Conservation (phyloP, 768 basidiomycete species). For the Peribolospora kevripleyi region DNA sequence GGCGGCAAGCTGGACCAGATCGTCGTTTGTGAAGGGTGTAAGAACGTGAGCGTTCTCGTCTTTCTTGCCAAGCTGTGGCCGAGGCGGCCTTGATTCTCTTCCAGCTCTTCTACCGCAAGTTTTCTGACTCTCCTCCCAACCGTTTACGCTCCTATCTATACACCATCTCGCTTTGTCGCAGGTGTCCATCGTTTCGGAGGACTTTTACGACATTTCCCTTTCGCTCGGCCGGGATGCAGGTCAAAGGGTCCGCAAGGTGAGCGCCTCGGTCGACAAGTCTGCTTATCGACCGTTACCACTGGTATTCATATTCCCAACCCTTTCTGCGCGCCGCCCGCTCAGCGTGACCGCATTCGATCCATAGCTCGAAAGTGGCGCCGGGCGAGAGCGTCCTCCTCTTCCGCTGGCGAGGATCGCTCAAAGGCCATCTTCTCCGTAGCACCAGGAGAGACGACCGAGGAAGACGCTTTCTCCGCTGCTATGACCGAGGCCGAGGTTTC, state of each 20-base stretch:
- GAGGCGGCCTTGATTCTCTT: not conserved
- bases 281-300: not conserved
- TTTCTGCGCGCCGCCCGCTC: too few relatives aligned
- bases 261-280: not conserved
- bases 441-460: too few relatives aligned
- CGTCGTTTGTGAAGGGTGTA: conserved; percentile 83
- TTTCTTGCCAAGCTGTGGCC: not conserved
- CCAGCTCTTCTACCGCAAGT: not conserved
- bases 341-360: too few relatives aligned
- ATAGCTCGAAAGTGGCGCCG: too few relatives aligned
- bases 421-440: too few relatives aligned
- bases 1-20: conserved; percentile 71
- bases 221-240: conserved; percentile 68
- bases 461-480: too few relatives aligned
- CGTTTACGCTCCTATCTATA: not conserved
- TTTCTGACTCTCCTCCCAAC: not conserved
- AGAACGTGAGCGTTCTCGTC: conserved; percentile 31
- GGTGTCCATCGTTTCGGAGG: conserved; percentile 66
- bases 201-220: conserved; percentile 79
- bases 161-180: conserved; percentile 1
- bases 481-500: too few relatives aligned
- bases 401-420: too few relatives aligned
- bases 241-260: conserved; percentile 35
- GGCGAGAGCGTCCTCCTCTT: too few relatives aligned
- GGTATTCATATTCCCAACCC: not conserved